Base-by-base conservation (phyloP, 2,329 filamentous ascomycete genomes). In the Didymella lethalis region DNA sequence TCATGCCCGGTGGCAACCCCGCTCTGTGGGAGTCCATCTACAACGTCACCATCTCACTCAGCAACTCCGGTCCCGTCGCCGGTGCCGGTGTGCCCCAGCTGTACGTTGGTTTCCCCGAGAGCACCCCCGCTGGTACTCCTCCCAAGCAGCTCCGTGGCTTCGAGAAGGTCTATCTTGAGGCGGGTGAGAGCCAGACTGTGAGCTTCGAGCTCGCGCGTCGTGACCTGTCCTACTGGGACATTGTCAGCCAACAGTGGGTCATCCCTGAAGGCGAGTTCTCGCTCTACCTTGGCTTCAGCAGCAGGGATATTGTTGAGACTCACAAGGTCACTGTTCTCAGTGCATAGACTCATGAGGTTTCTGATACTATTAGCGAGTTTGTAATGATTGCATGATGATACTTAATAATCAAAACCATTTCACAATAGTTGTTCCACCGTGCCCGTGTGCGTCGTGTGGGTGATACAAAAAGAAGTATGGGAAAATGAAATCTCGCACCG, bases 171-270 rank as follows among this genome's bases (percentile, higher is more conserved):
- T 69, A 72, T 26, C 73, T 87, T 1, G 66, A 73, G n/a, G 64
- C 77, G 0, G 91, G 91, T 20, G 78, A 86, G 75, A 86, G 83
- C 47, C 82, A 81, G n/a, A 85, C 82, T 3, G 95, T 95, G 78
- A 81, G 76, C 0, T 88, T 86, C 0, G 83, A 87, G 29, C 77
- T 97, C 50, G 92, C 88, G 23, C 84, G 93, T 34, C 86, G 92
- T 55, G 93, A 97, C 72, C 66, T 97, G 60, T 92, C 90, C 75
- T 95, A 92, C 80, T 97, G 93, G 93, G 91, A 96, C 65, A 80
- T 86, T 1, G 81, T 74, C 0, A 75, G 79, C 20, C 92, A 97
- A 82, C 88, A 97, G 80, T 97, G 93, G 93, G 84, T 92, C 28
- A 75, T 71, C 63, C 75, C 59, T 76, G 81, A n/a, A 71, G 83